Evolutionary conservation across 805 yeast genomes (phyloP), one percentile per base, ranked within the genome.

Genomic region (Kuraishia floccosa): DNA sequence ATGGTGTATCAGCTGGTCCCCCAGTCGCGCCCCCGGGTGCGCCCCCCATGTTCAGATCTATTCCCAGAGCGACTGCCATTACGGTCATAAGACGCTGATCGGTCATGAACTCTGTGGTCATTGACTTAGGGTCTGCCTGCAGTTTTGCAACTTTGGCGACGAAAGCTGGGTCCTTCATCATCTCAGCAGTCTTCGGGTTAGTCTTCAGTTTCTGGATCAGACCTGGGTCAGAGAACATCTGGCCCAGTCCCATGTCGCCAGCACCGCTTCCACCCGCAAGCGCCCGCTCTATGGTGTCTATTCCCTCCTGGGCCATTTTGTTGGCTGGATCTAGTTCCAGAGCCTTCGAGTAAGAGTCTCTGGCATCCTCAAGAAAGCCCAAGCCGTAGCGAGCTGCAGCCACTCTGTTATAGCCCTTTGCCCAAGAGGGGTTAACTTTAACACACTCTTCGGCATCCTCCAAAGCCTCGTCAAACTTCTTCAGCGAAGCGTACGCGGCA

Each of bases 311-410:
- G 25, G 97, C 96, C 74, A 83, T 82, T 37, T 84, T 75, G 52
- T 91, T 91, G 32, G 62, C 32, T 17, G 91, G 68, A 44, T 89
- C 97, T 35, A 86, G 54, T 47, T 79, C 81, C 41, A 89, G 59
- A 6, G 95, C 93, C 52, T 79, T 78, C 40, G 74, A 62, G 56
- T 85, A 89, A 17, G 80, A 64, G 17, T 55, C 54, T 42, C 70
- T 71, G 28, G 97, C 91, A 15, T 72, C 81, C 19, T 81, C 86
- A 30, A 77, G 67, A 37, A 82, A 70, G 12, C 85, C 85, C 37
- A 81, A 61, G n/a, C 98, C 98, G 46, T 66, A 78, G 30, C 78
- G 73, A 20, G 98, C 98, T 40, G 96, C 87, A 36, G 84, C 99
- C 23, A 81, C 80, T 57, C 99, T 77, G 48, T 76, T 81, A 64